Conservation (phyloP, 305 asterid genomes). For the Fraxinus xanthoxyloides region DNA sequence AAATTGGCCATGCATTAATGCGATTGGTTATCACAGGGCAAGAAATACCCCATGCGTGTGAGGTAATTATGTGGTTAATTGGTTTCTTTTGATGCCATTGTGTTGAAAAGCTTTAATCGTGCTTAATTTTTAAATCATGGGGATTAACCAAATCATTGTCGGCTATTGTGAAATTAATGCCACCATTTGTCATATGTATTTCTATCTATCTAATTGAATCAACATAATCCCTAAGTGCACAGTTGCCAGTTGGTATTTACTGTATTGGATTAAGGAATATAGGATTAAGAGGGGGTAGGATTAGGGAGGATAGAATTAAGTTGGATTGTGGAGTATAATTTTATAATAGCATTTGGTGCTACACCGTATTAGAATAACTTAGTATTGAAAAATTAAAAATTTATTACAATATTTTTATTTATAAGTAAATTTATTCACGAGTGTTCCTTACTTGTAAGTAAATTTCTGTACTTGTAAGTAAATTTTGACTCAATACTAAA, state of each 20-base stretch:
- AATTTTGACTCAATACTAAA: background rate
- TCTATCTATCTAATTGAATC: background rate
- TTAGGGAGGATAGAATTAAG: background rate
- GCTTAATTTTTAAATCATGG: background rate
- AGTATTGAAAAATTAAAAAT: background rate
- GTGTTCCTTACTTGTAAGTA: background rate
- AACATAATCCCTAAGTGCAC: background rate
- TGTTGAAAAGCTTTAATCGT: background rate
- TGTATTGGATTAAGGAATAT: background rate
- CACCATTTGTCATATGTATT: background rate
- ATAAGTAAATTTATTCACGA: background rate
- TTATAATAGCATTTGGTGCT: background rate
- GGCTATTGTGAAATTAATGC: background rate
- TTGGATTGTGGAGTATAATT: background rate
- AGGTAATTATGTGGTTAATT: conserved; percentile 47
- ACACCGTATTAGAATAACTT: background rate
- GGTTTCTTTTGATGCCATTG: background rate
- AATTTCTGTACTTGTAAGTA: too few species aligned
- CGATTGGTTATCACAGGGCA: conserved; percentile 96
- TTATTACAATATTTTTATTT: background rate
- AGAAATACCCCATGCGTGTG: conserved; percentile 97
- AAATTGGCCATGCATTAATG: conserved; percentile 96
- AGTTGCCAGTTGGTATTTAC: background rate
- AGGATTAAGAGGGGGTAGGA: background rate
- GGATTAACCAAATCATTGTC: background rate